phyloP scores from a whole-genome alignment of 306 rosid genomes.

The Prinsepia uniflora region DNA sequence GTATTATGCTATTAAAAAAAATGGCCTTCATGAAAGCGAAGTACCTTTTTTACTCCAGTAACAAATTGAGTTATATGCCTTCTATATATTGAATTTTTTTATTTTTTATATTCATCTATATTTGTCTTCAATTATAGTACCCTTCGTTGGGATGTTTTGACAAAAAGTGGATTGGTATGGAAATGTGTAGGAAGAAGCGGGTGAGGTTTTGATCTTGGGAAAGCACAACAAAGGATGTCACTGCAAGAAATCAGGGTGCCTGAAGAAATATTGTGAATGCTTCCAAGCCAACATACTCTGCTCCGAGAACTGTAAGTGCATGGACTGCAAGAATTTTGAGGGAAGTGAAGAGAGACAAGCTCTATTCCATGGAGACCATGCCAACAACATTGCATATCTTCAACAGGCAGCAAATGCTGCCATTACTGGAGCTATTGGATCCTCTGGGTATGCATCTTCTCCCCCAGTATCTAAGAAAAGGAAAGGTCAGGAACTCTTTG shows the following conservation, averaged over 20 bases:
- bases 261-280: constrained; percentile 95
- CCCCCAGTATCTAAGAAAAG: constrained; percentile 83
- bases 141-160: constrained; percentile 20
- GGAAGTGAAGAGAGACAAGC: constrained; percentile 99
- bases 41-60: constrained; percentile 16
- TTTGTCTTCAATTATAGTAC: background rate
- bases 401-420: constrained; percentile 99
- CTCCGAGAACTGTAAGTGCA: constrained; percentile 96
- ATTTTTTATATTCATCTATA: background rate
- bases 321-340: constrained; percentile 99
- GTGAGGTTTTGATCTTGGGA: constrained; percentile 74
- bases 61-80: constrained; percentile 11
- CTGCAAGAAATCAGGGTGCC: constrained; percentile 98
- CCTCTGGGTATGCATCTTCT: constrained; percentile 74
- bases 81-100: background rate
- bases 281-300: constrained; percentile 98
- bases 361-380: constrained; percentile 85
- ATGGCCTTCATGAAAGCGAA: constrained; percentile 11
- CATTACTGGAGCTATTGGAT: constrained; percentile 97
- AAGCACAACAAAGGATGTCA: constrained; percentile 99
- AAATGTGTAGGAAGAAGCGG: constrained; percentile 74
- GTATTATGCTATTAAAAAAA: background rate
- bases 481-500: constrained; percentile 71
- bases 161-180: constrained; percentile 27
- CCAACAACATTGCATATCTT: constrained; percentile 60